Evolutionary conservation across 176 grass and related monocot species (phyloP).

Genomic region (Puya raimondii): DNA sequence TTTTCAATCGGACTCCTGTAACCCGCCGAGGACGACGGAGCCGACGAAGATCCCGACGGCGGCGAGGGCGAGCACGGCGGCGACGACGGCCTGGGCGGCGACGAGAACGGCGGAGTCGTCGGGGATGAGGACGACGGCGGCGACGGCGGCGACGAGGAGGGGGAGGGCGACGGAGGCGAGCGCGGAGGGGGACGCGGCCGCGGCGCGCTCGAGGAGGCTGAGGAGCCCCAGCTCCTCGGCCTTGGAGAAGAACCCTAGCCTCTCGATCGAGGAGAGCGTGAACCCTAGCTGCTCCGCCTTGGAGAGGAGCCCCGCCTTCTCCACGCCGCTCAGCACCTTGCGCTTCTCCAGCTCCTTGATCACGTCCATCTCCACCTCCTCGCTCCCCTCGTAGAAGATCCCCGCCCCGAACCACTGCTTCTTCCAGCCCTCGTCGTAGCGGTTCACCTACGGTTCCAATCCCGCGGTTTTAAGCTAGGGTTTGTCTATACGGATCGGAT

Average conservation of each 20-base stretch:
- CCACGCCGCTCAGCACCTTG: conserved; percentile 78
- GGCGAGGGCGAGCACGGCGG: conserved; percentile 31
- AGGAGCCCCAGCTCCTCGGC: conserved; percentile 88
- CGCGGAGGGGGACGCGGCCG: conserved; percentile 46
- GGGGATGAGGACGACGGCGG: conserved; percentile 55
- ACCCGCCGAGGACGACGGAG: conserved; percentile 63
- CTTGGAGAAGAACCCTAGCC: conserved; percentile 67
- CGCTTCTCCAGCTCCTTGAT: conserved; percentile 81
- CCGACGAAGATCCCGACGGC: conserved; percentile 68
- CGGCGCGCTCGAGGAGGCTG: conserved; percentile 74
- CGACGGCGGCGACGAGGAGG: conserved; percentile 64
- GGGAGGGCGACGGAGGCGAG: conserved; percentile 85
- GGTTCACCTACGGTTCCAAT: conserved; percentile 49
- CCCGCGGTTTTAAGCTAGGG: background rate
- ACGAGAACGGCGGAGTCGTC: conserved; percentile 77
- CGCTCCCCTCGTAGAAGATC: conserved; percentile 71
- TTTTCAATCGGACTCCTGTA: conserved; percentile 63
- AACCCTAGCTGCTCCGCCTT: conserved; percentile 82
- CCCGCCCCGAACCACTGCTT: conserved; percentile 96
- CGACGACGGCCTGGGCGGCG: conserved; percentile 38
- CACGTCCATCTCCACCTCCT: conserved; percentile 80
- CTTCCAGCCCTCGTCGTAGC: conserved; percentile 77
- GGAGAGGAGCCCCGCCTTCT: conserved; percentile 88
- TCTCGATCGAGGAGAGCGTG: conserved; percentile 81
- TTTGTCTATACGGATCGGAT: background rate